Base-by-base conservation (phyloP, 2,329 filamentous ascomycete species). In the Talaromyces sp. region DNA sequence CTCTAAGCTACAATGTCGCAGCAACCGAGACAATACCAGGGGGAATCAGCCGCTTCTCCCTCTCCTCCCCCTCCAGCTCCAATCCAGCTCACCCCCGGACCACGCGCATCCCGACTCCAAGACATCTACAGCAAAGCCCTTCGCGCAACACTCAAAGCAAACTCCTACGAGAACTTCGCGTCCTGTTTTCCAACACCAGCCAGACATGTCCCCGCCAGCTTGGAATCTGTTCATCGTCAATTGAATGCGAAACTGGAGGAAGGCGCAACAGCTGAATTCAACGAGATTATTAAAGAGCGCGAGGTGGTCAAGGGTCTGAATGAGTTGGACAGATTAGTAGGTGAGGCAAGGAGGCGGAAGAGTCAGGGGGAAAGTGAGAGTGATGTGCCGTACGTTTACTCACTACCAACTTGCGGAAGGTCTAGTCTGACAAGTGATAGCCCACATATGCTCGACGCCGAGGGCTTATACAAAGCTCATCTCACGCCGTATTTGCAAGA, bases 131-230 rank as follows among this genome's bases (percentile, higher is more conserved):
- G 79, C 60, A 80, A 85, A 64, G 85, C 86, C 16, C 79, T 87
- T 23, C 78, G 80, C 11, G 83, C 85, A 65, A 84, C 86, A 0
- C 72, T 88, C n/a, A 82, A 83, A 65, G 84, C 84, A 58, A 86
- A 84, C 72, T 84, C 81, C 9, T 83, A 86, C 70, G 76, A 78
- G 56, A 87, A 87, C 68, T 88, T 88, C 71, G 80, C 84, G 0
- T 77, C 83, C 25, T 88, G 86, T 68, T 88, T 88, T 66, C 86
- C 86, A 0, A 88, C 86, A 0, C 82, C 85, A 1, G 83, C 85
- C 18, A 76, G 79, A 68, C 78, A 86, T 68, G 83, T 83, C 11
- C 82, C 84, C 1, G 81, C 81, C 28, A 81, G 80, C 46, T 69
- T 88, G 63, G 81, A 85, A 68, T 78, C 79, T 3, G 76, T 88